Evolutionary conservation across 2,329 filamentous ascomycete species (phyloP).

Genomic region (Fusarium fracticaudum): DNA sequence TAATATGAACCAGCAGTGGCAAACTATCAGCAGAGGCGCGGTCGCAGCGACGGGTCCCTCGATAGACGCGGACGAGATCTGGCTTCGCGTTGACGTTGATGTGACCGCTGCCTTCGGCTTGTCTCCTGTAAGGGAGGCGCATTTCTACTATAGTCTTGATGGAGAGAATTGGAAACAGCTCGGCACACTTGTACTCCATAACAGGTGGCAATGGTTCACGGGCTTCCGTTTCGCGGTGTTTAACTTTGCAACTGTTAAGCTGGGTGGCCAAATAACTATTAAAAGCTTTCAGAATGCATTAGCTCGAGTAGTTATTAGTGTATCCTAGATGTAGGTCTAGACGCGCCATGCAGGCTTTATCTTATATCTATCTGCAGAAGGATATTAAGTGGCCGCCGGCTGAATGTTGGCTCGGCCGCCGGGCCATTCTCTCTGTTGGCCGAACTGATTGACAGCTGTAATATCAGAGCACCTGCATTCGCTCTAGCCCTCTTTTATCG

Average conservation of each 20-base stretch:
- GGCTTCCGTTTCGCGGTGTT: not conserved
- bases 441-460: not conserved
- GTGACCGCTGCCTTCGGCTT: not conserved
- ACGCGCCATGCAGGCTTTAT: not conserved
- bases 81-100: not conserved
- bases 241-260: not conserved
- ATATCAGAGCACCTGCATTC: not conserved
- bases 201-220: not conserved
- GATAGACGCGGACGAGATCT: not conserved
- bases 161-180: not conserved
- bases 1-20: not conserved
- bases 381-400: not conserved
- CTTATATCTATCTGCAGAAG: not conserved
- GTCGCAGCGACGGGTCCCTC: not conserved
- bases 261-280: not conserved
- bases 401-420: not conserved
- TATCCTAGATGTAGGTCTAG: rapidly evolving
- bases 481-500: not conserved
- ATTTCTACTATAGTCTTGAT: not conserved
- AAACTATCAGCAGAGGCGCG: not conserved
- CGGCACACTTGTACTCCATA: not conserved
- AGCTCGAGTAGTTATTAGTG: not conserved
- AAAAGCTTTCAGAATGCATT: not conserved
- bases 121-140: not conserved
- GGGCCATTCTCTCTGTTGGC: not conserved